Evolutionary conservation across 495 filamentous ascomycete genomes (phyloP).

Genomic region (Bacidia rubella): DNA sequence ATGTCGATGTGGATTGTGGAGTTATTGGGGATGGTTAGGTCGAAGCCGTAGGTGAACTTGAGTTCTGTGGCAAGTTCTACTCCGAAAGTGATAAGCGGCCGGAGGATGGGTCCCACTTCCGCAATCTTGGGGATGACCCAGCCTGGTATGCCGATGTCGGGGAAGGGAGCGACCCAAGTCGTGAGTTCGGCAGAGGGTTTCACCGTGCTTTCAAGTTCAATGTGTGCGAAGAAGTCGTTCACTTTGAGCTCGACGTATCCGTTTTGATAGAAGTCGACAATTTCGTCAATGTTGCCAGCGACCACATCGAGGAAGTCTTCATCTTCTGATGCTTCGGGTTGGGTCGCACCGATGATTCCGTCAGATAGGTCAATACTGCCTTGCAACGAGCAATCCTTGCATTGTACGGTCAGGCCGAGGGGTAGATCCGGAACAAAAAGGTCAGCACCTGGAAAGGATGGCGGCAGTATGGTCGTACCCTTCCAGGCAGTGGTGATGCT

Average conservation of each 20-base stretch:
- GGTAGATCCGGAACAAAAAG: constrained; percentile 7
- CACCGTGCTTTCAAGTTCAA: constrained; percentile 20
- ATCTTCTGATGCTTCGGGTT: background rate
- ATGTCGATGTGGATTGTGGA: constrained; percentile 20
- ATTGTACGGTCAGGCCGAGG: constrained; percentile 14
- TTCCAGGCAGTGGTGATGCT: constrained; percentile 8
- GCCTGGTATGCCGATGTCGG: constrained; percentile 18
- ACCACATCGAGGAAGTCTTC: background rate
- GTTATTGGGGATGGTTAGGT: constrained; percentile 20
- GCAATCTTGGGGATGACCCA: constrained; percentile 23
- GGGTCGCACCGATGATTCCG: constrained; percentile 15
- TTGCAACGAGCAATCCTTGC: constrained; percentile 22
- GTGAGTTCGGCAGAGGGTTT: constrained; percentile 7
- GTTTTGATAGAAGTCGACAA: constrained; percentile 16
- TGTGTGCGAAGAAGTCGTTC: constrained; percentile 19
- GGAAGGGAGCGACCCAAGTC: constrained; percentile 14
- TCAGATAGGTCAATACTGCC: constrained; percentile 20
- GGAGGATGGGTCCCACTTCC: constrained; percentile 19
- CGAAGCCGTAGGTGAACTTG: constrained; percentile 23
- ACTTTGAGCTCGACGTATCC: constrained; percentile 18
- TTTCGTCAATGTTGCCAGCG: constrained; percentile 2
- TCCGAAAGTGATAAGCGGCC: constrained; percentile 13
- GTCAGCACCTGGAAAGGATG: background rate
- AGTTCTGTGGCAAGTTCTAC: constrained; percentile 13
- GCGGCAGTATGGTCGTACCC: constrained; percentile 13